Evolutionary conservation across 1,139 yeast species (phyloP).

Genomic region (Lodderomyces orthopsilosis): DNA sequence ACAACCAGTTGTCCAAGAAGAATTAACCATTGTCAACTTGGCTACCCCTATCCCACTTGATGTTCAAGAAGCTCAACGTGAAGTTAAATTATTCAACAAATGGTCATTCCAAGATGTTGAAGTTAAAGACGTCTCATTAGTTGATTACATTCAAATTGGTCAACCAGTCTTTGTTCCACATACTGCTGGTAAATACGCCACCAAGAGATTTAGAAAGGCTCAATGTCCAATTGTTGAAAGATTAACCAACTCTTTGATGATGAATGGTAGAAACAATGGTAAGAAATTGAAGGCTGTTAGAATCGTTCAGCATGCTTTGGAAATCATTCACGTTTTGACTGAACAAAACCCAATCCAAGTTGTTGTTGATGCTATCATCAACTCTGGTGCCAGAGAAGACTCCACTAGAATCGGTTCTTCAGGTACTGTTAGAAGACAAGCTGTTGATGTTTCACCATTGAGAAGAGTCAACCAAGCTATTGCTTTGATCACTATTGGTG

Average conservation of each 20-base stretch:
- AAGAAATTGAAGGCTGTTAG: conserved; percentile 99
- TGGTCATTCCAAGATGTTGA: conserved; percentile 98
- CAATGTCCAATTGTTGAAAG: conserved; percentile 99
- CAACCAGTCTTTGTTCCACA: conserved; percentile 97
- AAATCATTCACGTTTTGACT: conserved; percentile 95
- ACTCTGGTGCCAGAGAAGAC: conserved; percentile 99
- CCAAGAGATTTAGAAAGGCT: conserved; percentile 99
- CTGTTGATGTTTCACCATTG: conserved; percentile 99
- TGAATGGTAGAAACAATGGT: conserved; percentile 99
- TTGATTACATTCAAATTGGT: conserved; percentile 97
- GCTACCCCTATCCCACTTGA: conserved; percentile 97
- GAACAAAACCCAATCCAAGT: conserved; percentile 99
- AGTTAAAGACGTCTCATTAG: conserved; percentile 96
- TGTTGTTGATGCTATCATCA: conserved; percentile 97
- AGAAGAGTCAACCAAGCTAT: conserved; percentile 99
- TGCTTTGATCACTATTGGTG: conserved; percentile 97
- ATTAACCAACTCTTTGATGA: conserved; percentile 99
- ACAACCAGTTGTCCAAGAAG: conserved; percentile 63
- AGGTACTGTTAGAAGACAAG: conserved; percentile 99
- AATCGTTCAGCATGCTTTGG: conserved; percentile 98
- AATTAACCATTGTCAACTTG: conserved; percentile 77
- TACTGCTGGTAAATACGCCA: conserved; percentile 99
- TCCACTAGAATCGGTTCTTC: conserved; percentile 99
- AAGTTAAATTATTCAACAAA: conserved; percentile 98
- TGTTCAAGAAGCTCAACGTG: conserved; percentile 93